Base-by-base conservation (phyloP, 2,329 filamentous ascomycete species). In the Alternaria arbusti region DNA sequence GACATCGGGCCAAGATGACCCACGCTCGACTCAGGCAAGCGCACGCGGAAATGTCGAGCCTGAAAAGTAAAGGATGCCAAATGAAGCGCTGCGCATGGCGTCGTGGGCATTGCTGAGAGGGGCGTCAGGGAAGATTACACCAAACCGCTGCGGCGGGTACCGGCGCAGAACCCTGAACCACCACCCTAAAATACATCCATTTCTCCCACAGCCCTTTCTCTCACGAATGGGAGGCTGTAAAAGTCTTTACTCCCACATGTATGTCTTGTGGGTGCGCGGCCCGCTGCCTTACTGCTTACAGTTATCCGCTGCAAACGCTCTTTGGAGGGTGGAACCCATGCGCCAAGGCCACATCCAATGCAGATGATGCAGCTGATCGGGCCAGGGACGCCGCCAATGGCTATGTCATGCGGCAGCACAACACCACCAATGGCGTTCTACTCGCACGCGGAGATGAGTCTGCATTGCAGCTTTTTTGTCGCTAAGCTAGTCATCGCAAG, bases 1-100 rank as follows among this genome's bases (percentile, higher is more conserved):
- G 74, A 73, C 66, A 70, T 77, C 67, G 71, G 50, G 71, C 66
- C 70, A 67, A 68, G 65, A 66, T 66, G 60, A 67, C 69, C 15
- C 40, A 40, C 68, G 28, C 67, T 61, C 52, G 13, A 65, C 59
- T 52, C 43, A 43, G 70, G 32, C 57, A 74, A 71, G 61, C 60
- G 47, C 57, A 63, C 47, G 63, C 68, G 63, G 52, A 56, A 30
- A 22, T 49, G 64, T 65, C 66, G 70, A 68, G 63, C 61, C 54
- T 62, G 57, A 62, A 60, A 62, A 51, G 40, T n/a, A 43, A 64
- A 26, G 28, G 13, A 45, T 62, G 23, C 28, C 67, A 60, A 61
- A 59, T 60, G 60, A 66, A 58, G 57, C 66, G 60, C 69, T 63
- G 67, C 64, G 58, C 68, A 63, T 65, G 67, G 65, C 63, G 69